Base-by-base conservation (phyloP, 2,329 filamentous ascomycete species). In the Xylaria sp. region DNA sequence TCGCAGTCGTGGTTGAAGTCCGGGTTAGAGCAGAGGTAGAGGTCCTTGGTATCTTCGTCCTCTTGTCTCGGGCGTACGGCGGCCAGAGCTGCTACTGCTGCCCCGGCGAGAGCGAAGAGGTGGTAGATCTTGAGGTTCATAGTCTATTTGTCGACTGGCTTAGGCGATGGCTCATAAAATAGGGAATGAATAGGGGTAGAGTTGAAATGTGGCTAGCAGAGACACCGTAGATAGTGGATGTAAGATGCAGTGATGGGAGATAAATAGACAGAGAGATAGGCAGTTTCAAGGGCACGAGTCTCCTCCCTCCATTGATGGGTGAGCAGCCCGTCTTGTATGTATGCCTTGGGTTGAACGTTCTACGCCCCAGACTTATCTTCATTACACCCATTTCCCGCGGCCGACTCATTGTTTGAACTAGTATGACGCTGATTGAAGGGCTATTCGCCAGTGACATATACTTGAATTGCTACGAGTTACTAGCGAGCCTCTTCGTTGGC, bases 21-120 rank as follows among this genome's bases (percentile, higher is more conserved):
- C 10, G 74, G 74, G 53, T 76, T 76, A 4, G 74, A 76, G 46
- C 74, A 76, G n/a, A 75, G 67, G 28, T 73, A 74, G 40, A 76
- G 58, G 49, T 72, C 72, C 59, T 66, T 70, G 9, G 65, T 66
- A 54, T 75, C 68, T 23, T 69, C 69, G 2, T 66, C 46, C 20
- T 70, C 68, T 23, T 75, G 72, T 64, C 73, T 70, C 11, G 58
- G 7, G 44, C 56, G 17, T 3, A 40, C 62, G 9, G 63, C 48
- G 26, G 40, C 26, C 0, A 62, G 36, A 33, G 56, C 23, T 0
- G 46, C 40, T 2, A 58, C 59, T 13, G 59, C 59, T 4, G 33
- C 62, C 6, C 58, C 65, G 13, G 63, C 48, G 38, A 71, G 57
- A 4, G 36, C 44, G 2, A 72, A 20, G 60, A 67, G 26, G 31